Evolutionary conservation across 306 rosid genomes (phyloP).

Genomic region (Cyamopsis tetragonoloba): DNA sequence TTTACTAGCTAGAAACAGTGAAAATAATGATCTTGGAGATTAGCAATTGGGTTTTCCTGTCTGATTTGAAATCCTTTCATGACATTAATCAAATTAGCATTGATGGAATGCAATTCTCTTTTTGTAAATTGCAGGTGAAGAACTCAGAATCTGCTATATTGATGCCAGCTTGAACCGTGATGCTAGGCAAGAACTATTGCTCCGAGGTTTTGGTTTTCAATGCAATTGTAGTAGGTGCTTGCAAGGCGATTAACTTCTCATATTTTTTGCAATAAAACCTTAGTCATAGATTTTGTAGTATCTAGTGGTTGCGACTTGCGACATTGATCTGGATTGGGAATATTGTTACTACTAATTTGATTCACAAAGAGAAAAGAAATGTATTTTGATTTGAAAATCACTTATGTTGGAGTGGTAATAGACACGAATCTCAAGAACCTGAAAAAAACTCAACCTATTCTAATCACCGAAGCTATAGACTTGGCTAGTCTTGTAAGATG

Average conservation of each 20-base stretch:
- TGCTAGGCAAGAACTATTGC: constrained; percentile 62
- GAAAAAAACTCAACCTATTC: too few species aligned
- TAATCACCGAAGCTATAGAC: too few species aligned
- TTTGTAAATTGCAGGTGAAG: constrained; percentile 62
- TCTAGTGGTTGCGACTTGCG: not conserved
- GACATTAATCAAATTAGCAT: not conserved
- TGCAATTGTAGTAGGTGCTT: constrained; percentile 71
- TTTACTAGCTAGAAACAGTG: not conserved
- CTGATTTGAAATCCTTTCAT: not conserved
- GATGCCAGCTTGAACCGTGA: constrained; percentile 68
- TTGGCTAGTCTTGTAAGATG: too few species aligned
- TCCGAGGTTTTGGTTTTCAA: constrained; percentile 72
- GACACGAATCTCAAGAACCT: too few species aligned
- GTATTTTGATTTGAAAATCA: too few species aligned
- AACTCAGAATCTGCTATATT: constrained; percentile 88
- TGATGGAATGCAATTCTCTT: not conserved
- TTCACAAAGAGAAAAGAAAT: too few species aligned
- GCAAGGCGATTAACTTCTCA: constrained; percentile 48
- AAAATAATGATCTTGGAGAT: not conserved
- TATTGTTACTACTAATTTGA: too few species aligned
- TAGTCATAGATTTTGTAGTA: not conserved
- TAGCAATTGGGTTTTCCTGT: not conserved
- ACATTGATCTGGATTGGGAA: not conserved
- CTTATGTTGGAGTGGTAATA: too few species aligned
- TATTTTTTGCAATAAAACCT: not conserved